Percentiles rank a stretch among this genome's conserved stretches.
Conservation (phyloP, 768 basidiomycete species). For the Suillus variegatus region DNA sequence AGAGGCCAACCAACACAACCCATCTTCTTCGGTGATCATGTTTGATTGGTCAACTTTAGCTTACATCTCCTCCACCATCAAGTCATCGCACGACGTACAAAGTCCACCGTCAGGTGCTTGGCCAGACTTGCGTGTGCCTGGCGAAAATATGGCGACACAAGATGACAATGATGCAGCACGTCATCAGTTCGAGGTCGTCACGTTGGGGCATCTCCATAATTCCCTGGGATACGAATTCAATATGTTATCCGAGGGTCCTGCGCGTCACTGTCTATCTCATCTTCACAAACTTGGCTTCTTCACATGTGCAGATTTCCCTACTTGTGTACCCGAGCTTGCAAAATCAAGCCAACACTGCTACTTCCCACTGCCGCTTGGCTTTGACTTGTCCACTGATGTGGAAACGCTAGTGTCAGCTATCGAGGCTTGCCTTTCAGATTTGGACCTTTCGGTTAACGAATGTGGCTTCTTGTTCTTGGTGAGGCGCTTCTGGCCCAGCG, state of each 20-base stretch:
- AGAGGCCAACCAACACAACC: constrained; percentile 45
- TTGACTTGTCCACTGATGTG: constrained; percentile 72
- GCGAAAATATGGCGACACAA: constrained; percentile 36
- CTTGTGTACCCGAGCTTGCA: constrained; percentile 10
- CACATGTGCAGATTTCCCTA: constrained; percentile 41
- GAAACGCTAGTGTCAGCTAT: constrained; percentile 72
- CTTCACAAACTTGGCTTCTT: constrained; percentile 66
- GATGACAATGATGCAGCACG: constrained; percentile 26
- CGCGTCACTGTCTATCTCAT: constrained; percentile 56
- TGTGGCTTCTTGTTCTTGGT: constrained; percentile 68
- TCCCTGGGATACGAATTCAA: constrained; percentile 61
- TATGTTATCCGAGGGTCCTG: constrained; percentile 53
- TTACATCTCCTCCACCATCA: constrained; percentile 61
- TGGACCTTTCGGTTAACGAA: constrained; percentile 77
- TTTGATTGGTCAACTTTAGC: constrained; percentile 70
- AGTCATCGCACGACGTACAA: constrained; percentile 29
- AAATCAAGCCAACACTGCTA: constrained; percentile 49
- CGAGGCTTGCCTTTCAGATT: constrained; percentile 67
- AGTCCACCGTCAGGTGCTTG: constrained; percentile 24
- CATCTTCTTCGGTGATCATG: constrained; percentile 49
- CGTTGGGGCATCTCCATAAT: constrained; percentile 60
- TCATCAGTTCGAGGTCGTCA: constrained; percentile 58
- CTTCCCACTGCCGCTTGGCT: constrained; percentile 70
- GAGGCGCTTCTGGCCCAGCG: constrained; percentile 73
- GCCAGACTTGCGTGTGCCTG: constrained; percentile 40